Evolutionary conservation across 2,329 filamentous ascomycete species (phyloP).

Genomic region (Aspergillus floridensis): DNA sequence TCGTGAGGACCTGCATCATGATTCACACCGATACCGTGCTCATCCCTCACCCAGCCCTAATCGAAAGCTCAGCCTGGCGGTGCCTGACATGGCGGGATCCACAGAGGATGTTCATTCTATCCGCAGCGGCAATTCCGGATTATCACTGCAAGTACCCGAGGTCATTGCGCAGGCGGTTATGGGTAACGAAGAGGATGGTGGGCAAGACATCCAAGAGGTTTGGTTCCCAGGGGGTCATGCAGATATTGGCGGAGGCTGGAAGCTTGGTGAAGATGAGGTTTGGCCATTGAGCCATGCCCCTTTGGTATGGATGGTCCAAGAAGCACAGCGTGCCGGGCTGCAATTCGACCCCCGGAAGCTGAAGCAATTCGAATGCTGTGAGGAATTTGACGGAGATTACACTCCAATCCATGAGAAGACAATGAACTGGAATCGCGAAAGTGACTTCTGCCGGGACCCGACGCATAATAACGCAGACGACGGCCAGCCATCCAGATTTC

Average conservation of each 20-base stretch:
- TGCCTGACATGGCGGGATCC: slow-evolving; percentile 28
- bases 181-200: slow-evolving; percentile 34
- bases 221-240: slow-evolving; percentile 74
- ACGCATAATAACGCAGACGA: slow-evolving; percentile 13
- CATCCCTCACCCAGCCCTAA: slow-evolving; percentile 18
- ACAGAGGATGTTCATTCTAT: slow-evolving; percentile 32
- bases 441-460: slow-evolving; percentile 15
- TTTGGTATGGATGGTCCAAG: slow-evolving; percentile 68
- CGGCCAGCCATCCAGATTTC: slow-evolving; percentile 9
- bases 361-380: slow-evolving; percentile 62
- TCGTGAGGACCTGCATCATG: slow-evolving; percentile 18
- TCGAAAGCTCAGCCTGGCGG: slow-evolving; percentile 22
- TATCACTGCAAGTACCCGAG: slow-evolving; percentile 31
- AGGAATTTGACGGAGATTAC: slow-evolving; percentile 40
- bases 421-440: slow-evolving; percentile 13
- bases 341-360: slow-evolving; percentile 68
- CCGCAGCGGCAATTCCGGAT: slow-evolving; percentile 28
- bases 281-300: slow-evolving; percentile 65
- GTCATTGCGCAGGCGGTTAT: slow-evolving; percentile 9
- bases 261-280: slow-evolving; percentile 53
- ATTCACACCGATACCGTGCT: slow-evolving; percentile 28
- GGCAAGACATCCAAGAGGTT: slow-evolving; percentile 75
- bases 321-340: slow-evolving; percentile 64
- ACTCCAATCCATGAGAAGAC: slow-evolving; percentile 32
- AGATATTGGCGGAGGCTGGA: slow-evolving; percentile 77